Conservation (phyloP, 1,284 basidiomycete genomes). For the Termitomyces sp. region DNA sequence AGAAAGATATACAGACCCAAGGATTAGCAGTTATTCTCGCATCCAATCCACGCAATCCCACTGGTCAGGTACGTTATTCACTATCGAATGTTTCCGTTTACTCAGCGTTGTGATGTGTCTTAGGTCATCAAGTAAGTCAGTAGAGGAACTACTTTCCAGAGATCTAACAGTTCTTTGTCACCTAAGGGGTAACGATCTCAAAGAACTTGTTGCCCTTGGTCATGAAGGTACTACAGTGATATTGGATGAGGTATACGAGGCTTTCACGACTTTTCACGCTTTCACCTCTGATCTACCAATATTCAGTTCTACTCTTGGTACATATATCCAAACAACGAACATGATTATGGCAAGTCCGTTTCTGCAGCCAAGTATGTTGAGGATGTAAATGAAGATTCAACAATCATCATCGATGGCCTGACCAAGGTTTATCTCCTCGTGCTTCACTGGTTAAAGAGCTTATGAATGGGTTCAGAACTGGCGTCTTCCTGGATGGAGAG, state of each 20-base stretch:
- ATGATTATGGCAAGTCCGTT: conserved; percentile 72
- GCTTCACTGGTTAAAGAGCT: neutral
- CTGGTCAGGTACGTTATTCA: conserved; percentile 56
- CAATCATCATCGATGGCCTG: conserved; percentile 86
- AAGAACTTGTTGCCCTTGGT: conserved; percentile 71
- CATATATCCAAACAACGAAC: conserved; percentile 76
- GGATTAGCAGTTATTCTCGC: conserved; percentile 84
- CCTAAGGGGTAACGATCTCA: conserved; percentile 70
- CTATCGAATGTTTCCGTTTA: neutral
- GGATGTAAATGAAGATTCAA: conserved; percentile 78
- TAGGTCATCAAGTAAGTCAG: conserved; percentile 40
- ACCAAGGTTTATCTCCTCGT: conserved; percentile 62
- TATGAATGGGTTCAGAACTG: conserved; percentile 54
- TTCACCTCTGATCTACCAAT: neutral
- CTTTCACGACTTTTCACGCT: neutral
- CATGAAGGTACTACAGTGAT: conserved; percentile 77
- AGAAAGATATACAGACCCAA: conserved; percentile 75
- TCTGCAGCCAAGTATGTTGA: conserved; percentile 83
- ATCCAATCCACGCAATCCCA: conserved; percentile 90
- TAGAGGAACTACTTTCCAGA: neutral
- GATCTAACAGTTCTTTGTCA: neutral
- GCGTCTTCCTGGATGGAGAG: conserved; percentile 89
- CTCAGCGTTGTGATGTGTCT: neutral
- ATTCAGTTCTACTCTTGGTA: conserved; percentile 87
- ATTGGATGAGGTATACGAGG: conserved; percentile 69